These are phyloP conservation scores for Kuraishia floccosa DNA, from an alignment of 805 yeast genomes.

Conservation along the genomic window DNA sequence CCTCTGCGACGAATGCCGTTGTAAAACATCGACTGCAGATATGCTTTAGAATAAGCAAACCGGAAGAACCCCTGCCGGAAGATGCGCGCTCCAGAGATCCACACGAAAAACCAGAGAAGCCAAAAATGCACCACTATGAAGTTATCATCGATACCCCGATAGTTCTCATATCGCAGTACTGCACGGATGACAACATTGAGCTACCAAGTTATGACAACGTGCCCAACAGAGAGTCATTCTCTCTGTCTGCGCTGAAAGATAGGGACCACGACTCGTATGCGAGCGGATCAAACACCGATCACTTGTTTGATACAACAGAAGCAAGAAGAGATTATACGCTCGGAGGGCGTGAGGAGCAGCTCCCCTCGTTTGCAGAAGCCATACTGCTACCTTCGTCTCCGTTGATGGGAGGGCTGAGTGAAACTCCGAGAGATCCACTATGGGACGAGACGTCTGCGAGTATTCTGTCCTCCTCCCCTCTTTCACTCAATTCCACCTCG, in stretches of 20 bases:
- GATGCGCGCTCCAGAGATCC: too few relatives aligned
- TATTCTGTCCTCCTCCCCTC: too few relatives aligned
- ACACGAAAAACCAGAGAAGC: constrained; percentile 15
- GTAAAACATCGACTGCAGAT: constrained; percentile 62
- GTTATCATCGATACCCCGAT: constrained; percentile 75
- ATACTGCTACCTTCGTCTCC: constrained; percentile 37
- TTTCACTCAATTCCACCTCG: too few relatives aligned
- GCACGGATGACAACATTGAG: constrained; percentile 18
- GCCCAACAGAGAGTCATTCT: not conserved
- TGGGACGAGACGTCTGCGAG: too few relatives aligned
- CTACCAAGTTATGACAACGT: constrained; percentile 23
- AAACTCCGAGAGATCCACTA: constrained; percentile 5
- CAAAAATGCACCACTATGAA: constrained; percentile 61
- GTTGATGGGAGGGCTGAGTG: constrained; percentile 10
- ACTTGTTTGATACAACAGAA: not conserved
- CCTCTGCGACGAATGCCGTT: constrained; percentile 50
- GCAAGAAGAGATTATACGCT: constrained; percentile 3
- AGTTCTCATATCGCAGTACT: constrained; percentile 33
- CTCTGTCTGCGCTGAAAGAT: constrained; percentile 9
- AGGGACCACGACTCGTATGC: constrained; percentile 12
- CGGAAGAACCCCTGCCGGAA: constrained; percentile 26
- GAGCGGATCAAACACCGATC: constrained; percentile 3
- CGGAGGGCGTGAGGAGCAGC: constrained; percentile 13
- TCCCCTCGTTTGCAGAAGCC: constrained; percentile 63
- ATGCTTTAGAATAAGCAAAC: constrained; percentile 55